Base-by-base conservation (phyloP, 495 filamentous ascomycete genomes). In the Tetracladium marchalianum region DNA sequence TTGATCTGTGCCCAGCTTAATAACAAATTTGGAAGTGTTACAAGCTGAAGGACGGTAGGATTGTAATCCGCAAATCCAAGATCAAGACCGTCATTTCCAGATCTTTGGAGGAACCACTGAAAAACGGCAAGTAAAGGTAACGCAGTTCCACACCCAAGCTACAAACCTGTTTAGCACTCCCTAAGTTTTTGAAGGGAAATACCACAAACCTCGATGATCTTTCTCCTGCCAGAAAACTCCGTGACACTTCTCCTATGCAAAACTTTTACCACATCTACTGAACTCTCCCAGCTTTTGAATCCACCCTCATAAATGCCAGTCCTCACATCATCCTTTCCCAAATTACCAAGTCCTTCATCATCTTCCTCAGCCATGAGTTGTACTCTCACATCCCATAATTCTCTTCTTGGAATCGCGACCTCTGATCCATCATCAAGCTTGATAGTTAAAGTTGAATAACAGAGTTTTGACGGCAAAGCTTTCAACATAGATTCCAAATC, bases 211-310 rank as follows among this genome's bases (percentile, higher is more conserved):
- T 97, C 90, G 37, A 95, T 70, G 42, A 90, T 61, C 49, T 82
- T 78, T 35, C 34, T 32, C 4, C 66, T 60, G 45, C 52, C 51
- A 9, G 22, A 46, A 11, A 35, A 18, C 4, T 17, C 24, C 11
- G 37, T 31, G 15, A 18, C 39, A 32, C 33, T 57, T 22, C 41
- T 57, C 19, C 15, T 19, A 19, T 66, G 24, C 10, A 90, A 67
- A 45, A 87, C 74, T 54, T 75, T 83, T 12, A 87, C 89, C 15
- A 98, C 66, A 65, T 97, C 92, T 43, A 93, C 66, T 10, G 84
- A 81, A 66, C 92, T 95, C 66, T 98, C 92, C 92, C 92, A 98
- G 52, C 87, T 95, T 69, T 98, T 97, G 66, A 96, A 90, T n/a
- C 92, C 92, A 33, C 92, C 92, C 62, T 98, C 92, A 62, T 98